Percentiles rank a stretch among this genome's conserved stretches.
Evolutionary conservation across 2,329 filamentous ascomycete genomes (phyloP).

Genomic region (Alternaria angustiovoidea): DNA sequence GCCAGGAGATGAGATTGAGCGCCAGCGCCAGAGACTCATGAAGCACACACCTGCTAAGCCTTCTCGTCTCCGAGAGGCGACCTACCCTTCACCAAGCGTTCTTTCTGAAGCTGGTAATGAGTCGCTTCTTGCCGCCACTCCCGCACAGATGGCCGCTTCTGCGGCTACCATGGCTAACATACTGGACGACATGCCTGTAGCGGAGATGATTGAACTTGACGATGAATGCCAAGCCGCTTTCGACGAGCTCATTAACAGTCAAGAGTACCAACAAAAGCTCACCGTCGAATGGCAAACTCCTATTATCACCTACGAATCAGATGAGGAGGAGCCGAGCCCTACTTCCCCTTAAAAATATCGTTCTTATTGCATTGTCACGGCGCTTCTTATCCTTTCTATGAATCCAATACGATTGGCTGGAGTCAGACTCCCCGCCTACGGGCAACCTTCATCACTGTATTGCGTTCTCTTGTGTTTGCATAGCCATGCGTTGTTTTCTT

Average conservation of each 20-base stretch:
- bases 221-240: constrained; percentile 24
- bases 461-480: constrained; percentile 1
- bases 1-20: constrained; percentile 35
- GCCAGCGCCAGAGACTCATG: constrained; percentile 40
- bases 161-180: constrained; percentile 8
- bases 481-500: constrained; percentile 3
- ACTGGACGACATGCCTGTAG: constrained; percentile 31
- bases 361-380: constrained; percentile 10
- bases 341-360: constrained; percentile 5
- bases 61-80: constrained; percentile 43
- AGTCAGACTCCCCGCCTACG: neutral
- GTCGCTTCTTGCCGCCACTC: constrained; percentile 30
- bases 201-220: constrained; percentile 29
- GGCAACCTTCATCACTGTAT: neutral
- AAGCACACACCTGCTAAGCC: constrained; percentile 48
- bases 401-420: neutral
- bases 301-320: constrained; percentile 32
- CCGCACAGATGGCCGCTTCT: constrained; percentile 16
- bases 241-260: constrained; percentile 13
- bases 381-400: constrained; percentile 1
- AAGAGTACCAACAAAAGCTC: constrained; percentile 23
- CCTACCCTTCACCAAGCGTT: constrained; percentile 44
- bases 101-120: constrained; percentile 37
- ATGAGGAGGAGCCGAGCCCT: constrained; percentile 33
- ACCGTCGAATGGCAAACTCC: constrained; percentile 26